These are phyloP conservation scores for Phoma herbarum DNA, from an alignment of 2,329 filamentous ascomycete genomes.

Conservation along the genomic window DNA sequence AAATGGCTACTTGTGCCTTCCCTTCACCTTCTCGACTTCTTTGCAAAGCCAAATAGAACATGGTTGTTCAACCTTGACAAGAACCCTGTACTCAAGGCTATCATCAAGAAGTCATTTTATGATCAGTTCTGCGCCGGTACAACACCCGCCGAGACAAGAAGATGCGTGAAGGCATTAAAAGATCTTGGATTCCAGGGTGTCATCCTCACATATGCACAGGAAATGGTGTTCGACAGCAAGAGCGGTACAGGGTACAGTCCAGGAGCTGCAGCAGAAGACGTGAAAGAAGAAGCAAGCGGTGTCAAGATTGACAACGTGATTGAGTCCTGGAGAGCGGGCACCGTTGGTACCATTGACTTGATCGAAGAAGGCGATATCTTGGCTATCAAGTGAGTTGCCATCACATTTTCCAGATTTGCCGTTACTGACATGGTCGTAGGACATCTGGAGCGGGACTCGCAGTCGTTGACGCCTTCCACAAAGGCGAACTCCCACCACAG, in stretches of 20 bases:
- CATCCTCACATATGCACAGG: slow-evolving; percentile 83
- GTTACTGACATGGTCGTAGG: slow-evolving; percentile 37
- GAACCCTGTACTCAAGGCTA: slow-evolving; percentile 74
- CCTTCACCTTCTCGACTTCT: slow-evolving; percentile 51
- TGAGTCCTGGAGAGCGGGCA: slow-evolving; percentile 45
- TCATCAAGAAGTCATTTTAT: slow-evolving; percentile 85
- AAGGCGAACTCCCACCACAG: slow-evolving; percentile 47
- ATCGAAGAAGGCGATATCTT: slow-evolving; percentile 45
- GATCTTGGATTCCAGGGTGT: slow-evolving; percentile 82
- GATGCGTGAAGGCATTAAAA: slow-evolving; percentile 68
- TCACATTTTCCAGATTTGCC: neutral
- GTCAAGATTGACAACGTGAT: slow-evolving; percentile 43
- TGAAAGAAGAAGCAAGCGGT: slow-evolving; percentile 6
- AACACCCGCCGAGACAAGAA: slow-evolving; percentile 71
- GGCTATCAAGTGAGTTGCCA: slow-evolving; percentile 39
- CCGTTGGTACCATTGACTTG: slow-evolving; percentile 40
- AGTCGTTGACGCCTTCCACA: slow-evolving; percentile 53
- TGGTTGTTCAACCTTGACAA: slow-evolving; percentile 68
- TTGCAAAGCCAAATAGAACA: slow-evolving; percentile 49
- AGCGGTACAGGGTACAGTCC: slow-evolving; percentile 32
- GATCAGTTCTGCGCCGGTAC: slow-evolving; percentile 90
- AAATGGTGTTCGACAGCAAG: slow-evolving; percentile 60
- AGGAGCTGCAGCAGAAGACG: slow-evolving; percentile 25
- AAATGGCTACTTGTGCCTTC: slow-evolving; percentile 52
- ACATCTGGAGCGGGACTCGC: slow-evolving; percentile 55